A percentile compares a stretch with the other conserved stretches of the same genome.
These are phyloP conservation scores for Mucuna pruriens DNA, from an alignment of 306 rosid species.

Conservation along the genomic window DNA sequence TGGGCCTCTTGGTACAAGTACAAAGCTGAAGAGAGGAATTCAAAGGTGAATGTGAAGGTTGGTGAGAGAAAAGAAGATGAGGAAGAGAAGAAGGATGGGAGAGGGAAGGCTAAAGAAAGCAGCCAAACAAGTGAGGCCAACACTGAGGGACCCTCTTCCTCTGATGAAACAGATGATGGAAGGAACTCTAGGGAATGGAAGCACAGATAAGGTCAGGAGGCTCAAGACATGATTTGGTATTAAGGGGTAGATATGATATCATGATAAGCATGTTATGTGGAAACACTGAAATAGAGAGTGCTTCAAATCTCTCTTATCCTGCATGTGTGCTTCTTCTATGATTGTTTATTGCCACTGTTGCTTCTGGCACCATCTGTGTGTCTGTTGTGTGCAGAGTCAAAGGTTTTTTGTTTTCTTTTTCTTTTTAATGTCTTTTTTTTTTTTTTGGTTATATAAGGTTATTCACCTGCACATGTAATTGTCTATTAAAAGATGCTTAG, in stretches of 20 bases:
- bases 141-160: constrained; percentile 52
- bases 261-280: constrained; percentile 36
- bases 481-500: constrained; percentile 13
- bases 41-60: constrained; percentile 25
- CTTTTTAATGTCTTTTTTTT: not conserved
- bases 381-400: constrained; percentile 40
- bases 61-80: constrained; percentile 34
- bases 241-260: constrained; percentile 30
- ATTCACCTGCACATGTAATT: constrained; percentile 37
- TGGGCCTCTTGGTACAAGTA: constrained; percentile 87
- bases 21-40: constrained; percentile 58
- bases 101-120: constrained; percentile 39
- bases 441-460: not conserved
- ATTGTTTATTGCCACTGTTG: constrained; percentile 40
- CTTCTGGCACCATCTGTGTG: constrained; percentile 31
- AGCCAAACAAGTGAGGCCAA: constrained; percentile 45
- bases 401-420: constrained; percentile 22
- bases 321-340: constrained; percentile 37
- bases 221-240: constrained; percentile 36
- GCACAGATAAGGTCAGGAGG: constrained; percentile 22
- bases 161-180: constrained; percentile 48
- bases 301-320: constrained; percentile 30
- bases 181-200: constrained; percentile 36
- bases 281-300: constrained; percentile 34
- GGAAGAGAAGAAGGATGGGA: constrained; percentile 13